Percentiles rank a stretch among this genome's conserved stretches.
Evolutionary conservation across 2,329 filamentous ascomycete genomes (phyloP).

Genomic region (Penicillium sp.): DNA sequence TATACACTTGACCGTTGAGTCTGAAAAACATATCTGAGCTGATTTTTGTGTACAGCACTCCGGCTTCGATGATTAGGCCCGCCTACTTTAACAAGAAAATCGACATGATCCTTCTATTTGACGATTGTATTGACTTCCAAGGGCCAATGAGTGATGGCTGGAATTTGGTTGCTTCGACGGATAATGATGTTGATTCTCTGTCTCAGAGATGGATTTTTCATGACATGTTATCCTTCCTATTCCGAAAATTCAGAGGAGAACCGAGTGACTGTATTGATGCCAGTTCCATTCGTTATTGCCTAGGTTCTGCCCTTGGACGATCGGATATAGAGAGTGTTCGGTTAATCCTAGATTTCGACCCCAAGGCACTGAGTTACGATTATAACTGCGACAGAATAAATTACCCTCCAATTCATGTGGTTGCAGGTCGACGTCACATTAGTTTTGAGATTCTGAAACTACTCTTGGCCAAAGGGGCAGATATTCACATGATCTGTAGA

Average conservation of each 20-base stretch:
- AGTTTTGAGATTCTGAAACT: not conserved
- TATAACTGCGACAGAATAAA: not conserved
- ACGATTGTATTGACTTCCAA: slow-evolving; percentile 8
- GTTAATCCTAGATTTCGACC: slow-evolving; percentile 4
- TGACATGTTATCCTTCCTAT: not conserved
- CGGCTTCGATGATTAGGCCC: not conserved
- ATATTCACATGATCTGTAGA: not conserved
- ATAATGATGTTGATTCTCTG: not conserved
- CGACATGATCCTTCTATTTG: slow-evolving; percentile 2
- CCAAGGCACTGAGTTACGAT: not conserved
- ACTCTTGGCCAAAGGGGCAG: not conserved
- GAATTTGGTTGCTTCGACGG: not conserved
- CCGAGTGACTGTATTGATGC: not conserved
- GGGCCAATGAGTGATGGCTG: slow-evolving; percentile 1
- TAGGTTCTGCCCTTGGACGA: not conserved
- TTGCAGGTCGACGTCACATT: not conserved
- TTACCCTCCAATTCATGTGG: not conserved
- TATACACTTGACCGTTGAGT: not conserved
- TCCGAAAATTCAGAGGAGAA: not conserved
- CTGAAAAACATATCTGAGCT: not conserved
- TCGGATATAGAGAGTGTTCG: not conserved
- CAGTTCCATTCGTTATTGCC: not conserved
- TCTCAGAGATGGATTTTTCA: not conserved
- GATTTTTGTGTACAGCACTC: not conserved
- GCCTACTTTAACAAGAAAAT: not conserved